Base-by-base conservation (phyloP, 495 filamentous ascomycete genomes). In the Cryomyces minteri region DNA sequence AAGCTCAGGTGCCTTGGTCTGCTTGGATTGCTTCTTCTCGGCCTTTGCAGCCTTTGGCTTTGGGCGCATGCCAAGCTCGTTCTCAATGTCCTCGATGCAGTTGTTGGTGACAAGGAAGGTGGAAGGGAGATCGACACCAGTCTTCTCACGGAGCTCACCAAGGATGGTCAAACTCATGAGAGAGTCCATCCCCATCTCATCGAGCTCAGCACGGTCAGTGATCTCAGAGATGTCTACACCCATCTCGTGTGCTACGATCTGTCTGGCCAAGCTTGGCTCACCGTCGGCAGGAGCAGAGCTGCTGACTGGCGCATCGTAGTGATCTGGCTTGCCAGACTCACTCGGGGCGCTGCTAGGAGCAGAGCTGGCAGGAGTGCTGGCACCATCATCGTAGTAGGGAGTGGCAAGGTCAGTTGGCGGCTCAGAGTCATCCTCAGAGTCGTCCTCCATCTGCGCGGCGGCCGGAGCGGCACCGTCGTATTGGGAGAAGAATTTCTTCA, bases 101-200 rank as follows among this genome's bases (percentile, higher is more conserved):
- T 54, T 51, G 47, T 66, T 64, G 44, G 60, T 61, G 36, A 54
- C 54, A 40, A 66, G 55, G 54, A 66, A 66, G 32, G 58, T 62
- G 5, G 60, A 62, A 4, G 62, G 62, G 40, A 66, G 57, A 42
- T 66, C 62, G 40, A 66, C 49, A n/a, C 59, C 60, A 32, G 62
- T 66, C 46, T 58, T 51, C 51, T 66, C 62, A n/a, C 62, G 61
- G 12, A 66, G 56, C 43, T 60, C 51, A 47, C 62, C 58, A 7
- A 69, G 56, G 45, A 66, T 63, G 39, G 62, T 66, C 54, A 66
- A 53, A 51, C 62, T 66, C 62, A 66, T 64, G 40, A 66, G 53
- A 14, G 62, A 66, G 46, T 66, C 62, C 62, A 66, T 66, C 10
- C 62, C 62, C 60, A 66, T 60, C 49, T 64, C 62, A 30, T 62